Conservation (phyloP, 2,329 filamentous ascomycete genomes). For the Macrophomina pseudophaseolina region DNA sequence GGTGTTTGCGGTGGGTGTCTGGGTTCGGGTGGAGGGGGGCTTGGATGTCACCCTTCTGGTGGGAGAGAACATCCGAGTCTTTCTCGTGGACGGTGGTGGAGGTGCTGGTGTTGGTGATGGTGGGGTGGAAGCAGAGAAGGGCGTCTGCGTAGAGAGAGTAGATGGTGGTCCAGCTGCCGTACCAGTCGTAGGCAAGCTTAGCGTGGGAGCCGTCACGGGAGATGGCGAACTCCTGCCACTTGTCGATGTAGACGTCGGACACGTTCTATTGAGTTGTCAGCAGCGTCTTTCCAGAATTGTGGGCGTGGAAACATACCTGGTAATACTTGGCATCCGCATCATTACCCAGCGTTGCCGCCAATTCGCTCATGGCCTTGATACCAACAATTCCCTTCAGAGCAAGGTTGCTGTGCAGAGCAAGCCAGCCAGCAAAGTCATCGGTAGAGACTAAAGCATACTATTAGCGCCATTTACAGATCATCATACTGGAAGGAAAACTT, state of each 20-base stretch:
- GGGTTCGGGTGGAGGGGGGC: conserved; percentile 20
- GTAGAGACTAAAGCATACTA: conserved; percentile 65
- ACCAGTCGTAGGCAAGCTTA: conserved; percentile 80
- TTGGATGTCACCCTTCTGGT: conserved; percentile 23
- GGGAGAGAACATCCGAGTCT: conserved; percentile 34
- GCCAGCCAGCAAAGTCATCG: conserved; percentile 81
- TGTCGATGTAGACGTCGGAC: conserved; percentile 68
- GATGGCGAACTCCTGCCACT: conserved; percentile 75
- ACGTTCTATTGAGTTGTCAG: conserved; percentile 52
- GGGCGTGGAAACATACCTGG: conserved; percentile 43
- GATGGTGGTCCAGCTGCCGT: conserved; percentile 80
- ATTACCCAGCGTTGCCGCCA: conserved; percentile 67
- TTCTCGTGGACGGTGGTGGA: conserved; percentile 27
- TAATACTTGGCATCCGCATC: conserved; percentile 63
- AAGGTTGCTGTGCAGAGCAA: conserved; percentile 80
- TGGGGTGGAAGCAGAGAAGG: conserved; percentile 78
- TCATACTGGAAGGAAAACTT: conserved; percentile 32
- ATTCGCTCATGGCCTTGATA: conserved; percentile 76
- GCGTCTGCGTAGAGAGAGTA: conserved; percentile 86
- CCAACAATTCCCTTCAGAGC: conserved; percentile 85
- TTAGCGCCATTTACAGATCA: not conserved
- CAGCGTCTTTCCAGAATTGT: not conserved
- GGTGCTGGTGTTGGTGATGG: conserved; percentile 44
- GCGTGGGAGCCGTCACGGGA: conserved; percentile 72
- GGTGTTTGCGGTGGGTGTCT: conserved; percentile 36